Evolutionary conservation across 441 rosid genomes (phyloP).

Genomic region (Raphanus hybrid): DNA sequence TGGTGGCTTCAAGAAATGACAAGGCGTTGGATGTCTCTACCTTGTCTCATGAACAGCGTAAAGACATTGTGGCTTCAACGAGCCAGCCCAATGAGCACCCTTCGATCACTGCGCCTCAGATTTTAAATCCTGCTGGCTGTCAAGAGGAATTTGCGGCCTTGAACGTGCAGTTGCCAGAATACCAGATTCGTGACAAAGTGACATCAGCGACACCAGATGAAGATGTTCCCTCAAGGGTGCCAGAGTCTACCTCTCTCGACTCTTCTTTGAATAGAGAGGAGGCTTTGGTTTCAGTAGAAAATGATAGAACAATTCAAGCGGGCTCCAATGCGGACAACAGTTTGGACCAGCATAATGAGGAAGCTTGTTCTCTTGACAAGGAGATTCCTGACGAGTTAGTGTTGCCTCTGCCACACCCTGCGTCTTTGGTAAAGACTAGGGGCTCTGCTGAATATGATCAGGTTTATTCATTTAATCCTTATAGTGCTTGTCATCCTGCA

Average conservation of each 20-base stretch:
- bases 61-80: constrained; percentile 27
- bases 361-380: constrained; percentile 32
- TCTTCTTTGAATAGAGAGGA: constrained; percentile 37
- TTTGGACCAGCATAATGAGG: constrained; percentile 39
- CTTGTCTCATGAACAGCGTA: constrained; percentile 34
- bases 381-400: constrained; percentile 32
- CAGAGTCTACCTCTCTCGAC: constrained; percentile 38
- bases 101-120: constrained; percentile 31
- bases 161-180: constrained; percentile 34
- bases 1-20: constrained; percentile 40
- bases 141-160: constrained; percentile 31
- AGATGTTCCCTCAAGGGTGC: constrained; percentile 40
- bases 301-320: constrained; percentile 21
- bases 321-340: constrained; percentile 20
- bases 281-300: constrained; percentile 34
- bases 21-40: constrained; percentile 27
- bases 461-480: constrained; percentile 34
- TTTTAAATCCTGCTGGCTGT: constrained; percentile 32
- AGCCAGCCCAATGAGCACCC: constrained; percentile 27
- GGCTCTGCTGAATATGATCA: constrained; percentile 42
- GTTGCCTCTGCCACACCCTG: constrained; percentile 10
- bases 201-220: constrained; percentile 33
- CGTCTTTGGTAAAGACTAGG: constrained; percentile 35
- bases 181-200: constrained; percentile 30
- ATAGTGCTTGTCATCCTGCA: constrained; percentile 11